Conservation (phyloP, 345 rosid genomes). For the Eucalyptus virginea region DNA sequence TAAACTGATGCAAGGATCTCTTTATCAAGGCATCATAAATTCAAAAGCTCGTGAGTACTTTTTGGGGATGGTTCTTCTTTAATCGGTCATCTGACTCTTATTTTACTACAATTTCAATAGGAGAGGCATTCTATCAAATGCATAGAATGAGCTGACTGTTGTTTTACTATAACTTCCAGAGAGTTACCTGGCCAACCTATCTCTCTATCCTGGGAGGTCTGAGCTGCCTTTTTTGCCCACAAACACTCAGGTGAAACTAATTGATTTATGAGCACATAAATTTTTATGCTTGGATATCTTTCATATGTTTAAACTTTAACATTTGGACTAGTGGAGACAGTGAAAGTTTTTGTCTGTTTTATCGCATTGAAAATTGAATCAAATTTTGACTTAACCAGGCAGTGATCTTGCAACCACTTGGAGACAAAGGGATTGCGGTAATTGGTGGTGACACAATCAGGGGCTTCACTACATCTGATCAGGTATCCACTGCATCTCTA, state of each 20-base stretch:
- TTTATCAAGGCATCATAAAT: constrained; percentile 53
- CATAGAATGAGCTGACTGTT: neutral
- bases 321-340: neutral
- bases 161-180: constrained; percentile 25
- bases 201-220: constrained; percentile 85
- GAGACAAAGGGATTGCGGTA: constrained; percentile 57
- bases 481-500: constrained; percentile 24
- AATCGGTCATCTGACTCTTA: neutral
- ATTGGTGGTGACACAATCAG: constrained; percentile 89
- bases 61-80: neutral
- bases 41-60: constrained; percentile 61
- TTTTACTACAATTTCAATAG: neutral
- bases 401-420: constrained; percentile 89
- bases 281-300: neutral
- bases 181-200: constrained; percentile 81
- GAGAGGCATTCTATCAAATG: neutral
- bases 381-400: constrained; percentile 32
- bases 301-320: neutral
- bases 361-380: neutral
- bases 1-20: constrained; percentile 58
- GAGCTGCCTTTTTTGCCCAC: constrained; percentile 82
- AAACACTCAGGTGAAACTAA: constrained; percentile 48
- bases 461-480: constrained; percentile 85
- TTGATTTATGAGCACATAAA: neutral
- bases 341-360: neutral